phyloP scores from a whole-genome alignment of 768 basidiomycete species.

The Erythrobasidium yunnanense region DNA sequence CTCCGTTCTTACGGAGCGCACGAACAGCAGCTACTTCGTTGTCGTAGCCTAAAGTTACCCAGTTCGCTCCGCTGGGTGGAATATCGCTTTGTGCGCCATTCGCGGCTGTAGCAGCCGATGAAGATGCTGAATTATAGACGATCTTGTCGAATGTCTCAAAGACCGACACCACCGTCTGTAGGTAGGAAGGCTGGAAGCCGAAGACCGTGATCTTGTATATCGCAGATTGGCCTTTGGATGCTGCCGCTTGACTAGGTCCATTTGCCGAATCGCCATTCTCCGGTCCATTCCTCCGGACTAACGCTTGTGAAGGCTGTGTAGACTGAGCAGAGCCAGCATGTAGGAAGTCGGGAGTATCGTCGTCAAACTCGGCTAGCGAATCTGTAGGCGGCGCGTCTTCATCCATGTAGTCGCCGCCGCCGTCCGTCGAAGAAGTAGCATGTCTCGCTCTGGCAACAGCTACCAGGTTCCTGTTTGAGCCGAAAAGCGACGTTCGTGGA shows the following conservation, averaged over 20 bases:
- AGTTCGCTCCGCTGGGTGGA: conserved; percentile 61
- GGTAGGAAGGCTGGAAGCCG: conserved; percentile 75
- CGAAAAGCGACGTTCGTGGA: conserved; percentile 50
- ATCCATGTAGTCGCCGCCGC: conserved; percentile 30
- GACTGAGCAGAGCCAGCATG: background rate
- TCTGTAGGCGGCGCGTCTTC: conserved; percentile 36
- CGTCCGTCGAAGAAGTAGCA: background rate
- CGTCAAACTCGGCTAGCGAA: conserved; percentile 32
- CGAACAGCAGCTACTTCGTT: conserved; percentile 64
- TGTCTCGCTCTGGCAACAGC: conserved; percentile 34
- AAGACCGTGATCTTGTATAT: conserved; percentile 55
- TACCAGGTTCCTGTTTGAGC: conserved; percentile 34
- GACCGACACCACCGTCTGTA: conserved; percentile 45
- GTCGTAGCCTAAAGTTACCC: conserved; percentile 66
- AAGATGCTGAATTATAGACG: conserved; percentile 52
- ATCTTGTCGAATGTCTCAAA: conserved; percentile 51
- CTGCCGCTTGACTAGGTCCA: background rate
- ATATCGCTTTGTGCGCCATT: conserved; percentile 34
- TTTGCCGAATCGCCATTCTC: background rate
- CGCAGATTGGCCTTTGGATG: background rate
- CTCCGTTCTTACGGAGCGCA: conserved; percentile 71
- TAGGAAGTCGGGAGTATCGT: conserved; percentile 4
- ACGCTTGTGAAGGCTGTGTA: background rate
- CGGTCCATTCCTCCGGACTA: background rate
- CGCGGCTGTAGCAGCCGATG: background rate